Conservation (phyloP, 1,139 yeast species). For the Taiozyma sp. region DNA sequence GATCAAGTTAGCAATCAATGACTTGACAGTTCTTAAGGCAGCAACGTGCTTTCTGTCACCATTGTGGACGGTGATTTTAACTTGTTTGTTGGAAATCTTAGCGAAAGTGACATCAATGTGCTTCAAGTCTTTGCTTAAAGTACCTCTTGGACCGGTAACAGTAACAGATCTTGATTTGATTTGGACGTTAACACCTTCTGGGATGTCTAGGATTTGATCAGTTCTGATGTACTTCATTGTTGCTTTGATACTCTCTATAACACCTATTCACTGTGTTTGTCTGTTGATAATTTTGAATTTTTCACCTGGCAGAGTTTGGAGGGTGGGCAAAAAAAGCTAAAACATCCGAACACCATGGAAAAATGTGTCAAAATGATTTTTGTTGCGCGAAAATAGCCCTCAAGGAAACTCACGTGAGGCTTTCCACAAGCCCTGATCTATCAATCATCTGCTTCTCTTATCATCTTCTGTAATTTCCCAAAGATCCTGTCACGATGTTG, state of each 20-base stretch:
- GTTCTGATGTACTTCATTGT: conserved; percentile 54
- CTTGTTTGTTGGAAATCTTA: conserved; percentile 65
- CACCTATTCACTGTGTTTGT: background rate
- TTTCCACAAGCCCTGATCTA: background rate
- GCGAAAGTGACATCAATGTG: conserved; percentile 93
- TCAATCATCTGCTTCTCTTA: conserved; percentile 13
- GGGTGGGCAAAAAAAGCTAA: background rate
- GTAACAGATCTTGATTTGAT: conserved; percentile 90
- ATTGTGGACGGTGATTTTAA: conserved; percentile 92
- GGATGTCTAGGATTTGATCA: conserved; percentile 86
- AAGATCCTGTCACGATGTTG: conserved; percentile 60
- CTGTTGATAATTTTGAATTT: background rate
- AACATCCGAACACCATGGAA: background rate
- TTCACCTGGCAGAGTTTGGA: background rate
- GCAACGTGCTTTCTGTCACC: conserved; percentile 99
- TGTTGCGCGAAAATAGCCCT: background rate
- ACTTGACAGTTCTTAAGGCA: conserved; percentile 97
- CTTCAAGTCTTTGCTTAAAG: conserved; percentile 82
- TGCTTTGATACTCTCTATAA: conserved; percentile 8
- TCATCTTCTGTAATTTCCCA: conserved; percentile 50
- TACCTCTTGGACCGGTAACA: conserved; percentile 99
- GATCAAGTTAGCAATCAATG: conserved; percentile 89
- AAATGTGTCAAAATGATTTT: background rate
- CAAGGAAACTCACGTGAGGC: background rate
- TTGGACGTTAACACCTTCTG: conserved; percentile 89